A percentile compares a stretch with the other conserved stretches of the same genome.
Conservation (phyloP, 768 basidiomycete species). For the Kwoniella dejecticola region DNA sequence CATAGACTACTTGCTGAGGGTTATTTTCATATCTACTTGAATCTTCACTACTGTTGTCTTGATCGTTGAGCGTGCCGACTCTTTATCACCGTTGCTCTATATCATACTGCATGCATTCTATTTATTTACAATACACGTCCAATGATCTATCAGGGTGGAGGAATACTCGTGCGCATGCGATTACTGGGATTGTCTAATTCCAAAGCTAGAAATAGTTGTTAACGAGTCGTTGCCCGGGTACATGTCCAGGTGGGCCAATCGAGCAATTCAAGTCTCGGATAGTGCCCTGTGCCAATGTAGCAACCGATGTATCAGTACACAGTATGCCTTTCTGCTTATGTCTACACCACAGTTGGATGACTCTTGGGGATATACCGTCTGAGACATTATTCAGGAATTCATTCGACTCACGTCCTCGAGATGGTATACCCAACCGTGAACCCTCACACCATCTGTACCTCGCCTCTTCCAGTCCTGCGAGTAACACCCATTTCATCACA, state of each 20-base stretch:
- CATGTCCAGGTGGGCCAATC: conserved; percentile 46
- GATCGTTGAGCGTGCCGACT: too few relatives aligned
- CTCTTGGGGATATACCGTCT: too few relatives aligned
- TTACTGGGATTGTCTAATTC: too few relatives aligned
- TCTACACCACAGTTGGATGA: background rate
- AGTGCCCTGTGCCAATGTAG: conserved; percentile 27
- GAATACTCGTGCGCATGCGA: too few relatives aligned
- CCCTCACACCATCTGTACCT: conserved; percentile 39
- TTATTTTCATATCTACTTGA: conserved; percentile 9
- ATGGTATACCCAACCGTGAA: conserved; percentile 52
- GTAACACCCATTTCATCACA: background rate
- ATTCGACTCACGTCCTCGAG: conserved; percentile 50
- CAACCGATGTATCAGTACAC: background rate
- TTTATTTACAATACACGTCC: conserved; percentile 11
- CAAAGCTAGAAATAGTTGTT: conserved; percentile 13
- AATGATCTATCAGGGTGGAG: too few relatives aligned
- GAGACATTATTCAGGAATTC: too few relatives aligned
- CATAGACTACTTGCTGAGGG: conserved; percentile 42
- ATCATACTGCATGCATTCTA: too few relatives aligned
- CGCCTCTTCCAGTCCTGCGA: conserved; percentile 50
- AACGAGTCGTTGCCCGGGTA: conserved; percentile 25
- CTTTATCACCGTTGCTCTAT: background rate
- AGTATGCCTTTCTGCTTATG: background rate
- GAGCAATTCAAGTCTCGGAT: conserved; percentile 47
- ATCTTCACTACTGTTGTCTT: too few relatives aligned